These are phyloP conservation scores for Microcyclosporella mali DNA, from an alignment of 2,329 filamentous ascomycete genomes.

Conservation along the genomic window DNA sequence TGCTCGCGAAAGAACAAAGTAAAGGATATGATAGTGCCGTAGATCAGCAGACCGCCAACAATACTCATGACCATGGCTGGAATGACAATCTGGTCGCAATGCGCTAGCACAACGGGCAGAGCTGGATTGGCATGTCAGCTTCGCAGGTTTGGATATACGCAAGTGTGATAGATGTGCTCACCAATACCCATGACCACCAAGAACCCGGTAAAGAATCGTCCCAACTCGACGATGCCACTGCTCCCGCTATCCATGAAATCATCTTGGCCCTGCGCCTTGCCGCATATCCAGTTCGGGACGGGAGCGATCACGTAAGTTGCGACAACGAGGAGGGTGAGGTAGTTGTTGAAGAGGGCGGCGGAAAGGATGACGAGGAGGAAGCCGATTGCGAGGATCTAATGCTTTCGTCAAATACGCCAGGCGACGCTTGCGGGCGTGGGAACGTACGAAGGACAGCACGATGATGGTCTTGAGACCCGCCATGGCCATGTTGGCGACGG, in stretches of 20 bases:
- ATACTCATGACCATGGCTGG: constrained; percentile 95
- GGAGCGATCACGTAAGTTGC: constrained; percentile 92
- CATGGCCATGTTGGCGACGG: constrained; percentile 41
- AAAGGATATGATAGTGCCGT: constrained; percentile 97
- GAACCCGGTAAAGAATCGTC: constrained; percentile 89
- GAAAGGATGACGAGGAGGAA: constrained; percentile 99
- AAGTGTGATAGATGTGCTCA: constrained; percentile 45
- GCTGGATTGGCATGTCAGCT: constrained; percentile 47
- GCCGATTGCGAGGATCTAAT: constrained; percentile 82
- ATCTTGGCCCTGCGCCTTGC: constrained; percentile 81
- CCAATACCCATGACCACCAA: constrained; percentile 96
- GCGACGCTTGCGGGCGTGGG: constrained; percentile 1
- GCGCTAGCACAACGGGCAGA: constrained; percentile 79
- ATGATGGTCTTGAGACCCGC: constrained; percentile 99
- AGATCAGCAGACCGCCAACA: constrained; percentile 85
- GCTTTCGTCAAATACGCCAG: constrained; percentile 5
- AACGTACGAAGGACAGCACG: constrained; percentile 83
- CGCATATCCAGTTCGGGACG: constrained; percentile 92
- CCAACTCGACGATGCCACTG: constrained; percentile 83
- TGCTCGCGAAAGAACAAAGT: constrained; percentile 98
- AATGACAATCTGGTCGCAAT: constrained; percentile 72
- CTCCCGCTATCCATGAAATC: constrained; percentile 89
- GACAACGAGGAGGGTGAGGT: constrained; percentile 91
- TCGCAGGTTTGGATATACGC: too few species aligned
- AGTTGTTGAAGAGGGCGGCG: constrained; percentile 89